These are phyloP conservation scores for Lactarius hengduanensis DNA, from an alignment of 768 basidiomycete species.

Conservation along the genomic window DNA sequence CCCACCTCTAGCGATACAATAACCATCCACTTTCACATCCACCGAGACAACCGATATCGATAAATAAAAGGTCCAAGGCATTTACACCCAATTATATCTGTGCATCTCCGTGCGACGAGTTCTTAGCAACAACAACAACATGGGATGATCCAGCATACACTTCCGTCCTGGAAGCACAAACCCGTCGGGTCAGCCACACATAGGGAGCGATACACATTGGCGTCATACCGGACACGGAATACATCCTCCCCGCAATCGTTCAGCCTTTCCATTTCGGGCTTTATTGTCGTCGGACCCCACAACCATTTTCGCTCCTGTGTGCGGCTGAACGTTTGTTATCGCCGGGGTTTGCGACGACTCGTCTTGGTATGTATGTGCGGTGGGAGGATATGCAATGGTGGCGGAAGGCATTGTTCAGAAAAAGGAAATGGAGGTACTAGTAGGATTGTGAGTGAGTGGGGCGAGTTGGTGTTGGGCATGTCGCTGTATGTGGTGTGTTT, in stretches of 20 bases:
- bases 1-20: neutral
- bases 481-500: neutral
- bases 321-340: conserved; percentile 20
- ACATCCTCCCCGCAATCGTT: conserved; percentile 24
- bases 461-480: neutral
- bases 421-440: neutral
- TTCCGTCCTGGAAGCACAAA: conserved; percentile 17
- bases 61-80: neutral
- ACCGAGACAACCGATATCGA: neutral
- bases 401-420: conserved; percentile 15
- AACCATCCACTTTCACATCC: neutral
- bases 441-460: neutral
- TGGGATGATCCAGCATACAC: conserved; percentile 26
- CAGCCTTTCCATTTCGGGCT: conserved; percentile 13
- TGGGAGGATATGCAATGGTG: conserved; percentile 22
- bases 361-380: conserved; percentile 7
- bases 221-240: conserved; percentile 24
- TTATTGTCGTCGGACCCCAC: neutral
- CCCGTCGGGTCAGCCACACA: neutral
- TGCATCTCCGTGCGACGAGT: no score
- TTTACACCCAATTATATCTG: neutral
- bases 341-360: conserved; percentile 3
- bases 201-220: neutral
- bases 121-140: conserved; percentile 22
- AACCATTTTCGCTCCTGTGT: conserved; percentile 10